Base-by-base conservation (phyloP, 1,139 yeast species). In the Barnettozyma hawaiiensis region DNA sequence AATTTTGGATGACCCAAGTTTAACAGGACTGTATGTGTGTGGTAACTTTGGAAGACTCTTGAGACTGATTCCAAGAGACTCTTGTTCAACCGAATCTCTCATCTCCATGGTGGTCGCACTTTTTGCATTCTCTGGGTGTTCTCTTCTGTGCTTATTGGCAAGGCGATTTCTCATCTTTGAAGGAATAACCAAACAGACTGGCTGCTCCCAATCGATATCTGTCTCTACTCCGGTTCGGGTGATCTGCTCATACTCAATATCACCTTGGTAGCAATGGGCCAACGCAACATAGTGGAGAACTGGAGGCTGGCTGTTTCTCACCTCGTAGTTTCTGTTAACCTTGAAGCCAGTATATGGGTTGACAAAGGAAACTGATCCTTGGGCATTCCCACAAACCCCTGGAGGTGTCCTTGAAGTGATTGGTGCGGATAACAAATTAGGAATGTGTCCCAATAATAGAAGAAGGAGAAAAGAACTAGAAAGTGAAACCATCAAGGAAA, bases 241-340 rank as follows among this genome's bases (percentile, higher is more conserved):
- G 2, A 63, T 64, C 37, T 73, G 66, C 37, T 70, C 75, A 57
- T 70, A 73, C 41, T 71, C 73, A 4, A 71, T 65, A n/a, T 59
- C 59, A 0, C 90, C 90, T 14, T 65, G 63, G 23, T 69, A 60
- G 57, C 90, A 83, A 51, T 75, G 81, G 0, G 75, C 66, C 14
- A 82, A 54, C 1, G 74, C 61, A 9, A 81, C 58, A 48, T 69
- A 71, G 47, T 72, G 79, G 43, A 69, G 62, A 24, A 74, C 59
- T 1, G 69, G 69, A 1, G 72, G 71, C 7, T 62, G 57, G 5
- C 65, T 49, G 4, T 71, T 64, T 34, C 67, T 63, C 26, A 77
- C 54, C 28, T 69, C 71, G 50, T 73, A 75, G 31, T 74, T 72
- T 35, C 82, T 66, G 40, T 73, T 72, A 3, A 81, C 63, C 47